These are phyloP conservation scores for Lachnum nothofagi DNA, from an alignment of 2,329 filamentous ascomycete genomes.

Conservation along the genomic window DNA sequence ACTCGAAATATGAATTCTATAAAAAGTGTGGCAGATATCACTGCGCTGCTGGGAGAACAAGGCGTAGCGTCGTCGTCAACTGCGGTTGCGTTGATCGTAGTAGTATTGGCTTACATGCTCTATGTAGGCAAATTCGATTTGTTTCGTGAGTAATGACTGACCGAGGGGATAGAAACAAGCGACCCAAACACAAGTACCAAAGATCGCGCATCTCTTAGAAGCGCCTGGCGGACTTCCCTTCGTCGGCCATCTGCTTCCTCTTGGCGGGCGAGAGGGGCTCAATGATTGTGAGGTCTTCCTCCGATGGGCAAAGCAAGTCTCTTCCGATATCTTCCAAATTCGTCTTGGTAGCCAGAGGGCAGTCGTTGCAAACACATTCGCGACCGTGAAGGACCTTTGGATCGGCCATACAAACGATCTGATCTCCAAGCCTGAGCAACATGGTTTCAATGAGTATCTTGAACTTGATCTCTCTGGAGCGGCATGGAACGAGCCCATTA, in stretches of 20 bases:
- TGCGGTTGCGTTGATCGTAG: not conserved
- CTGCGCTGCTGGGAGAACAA: not conserved
- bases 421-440: conserved; percentile 24
- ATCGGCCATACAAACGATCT: conserved; percentile 18
- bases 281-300: conserved; percentile 23
- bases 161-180: conserved; percentile 5
- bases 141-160: not conserved
- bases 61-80: not conserved
- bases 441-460: conserved; percentile 24
- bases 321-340: conserved; percentile 19
- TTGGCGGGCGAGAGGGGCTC: conserved; percentile 20
- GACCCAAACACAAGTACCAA: conserved; percentile 32
- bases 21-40: not conserved
- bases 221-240: conserved; percentile 19
- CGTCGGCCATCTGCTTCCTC: conserved; percentile 18
- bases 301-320: conserved; percentile 14
- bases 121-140: not conserved
- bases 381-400: conserved; percentile 22
- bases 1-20: not conserved
- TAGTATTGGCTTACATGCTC: not conserved
- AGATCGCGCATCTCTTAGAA: conserved; percentile 13
- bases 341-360: conserved; percentile 21
- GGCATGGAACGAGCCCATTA: conserved; percentile 25
- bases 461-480: conserved; percentile 22
- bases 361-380: conserved; percentile 20